Percentiles rank a stretch among this genome's conserved stretches.
Conservation (phyloP, 345 rosid species). For the Brassica nigra region DNA sequence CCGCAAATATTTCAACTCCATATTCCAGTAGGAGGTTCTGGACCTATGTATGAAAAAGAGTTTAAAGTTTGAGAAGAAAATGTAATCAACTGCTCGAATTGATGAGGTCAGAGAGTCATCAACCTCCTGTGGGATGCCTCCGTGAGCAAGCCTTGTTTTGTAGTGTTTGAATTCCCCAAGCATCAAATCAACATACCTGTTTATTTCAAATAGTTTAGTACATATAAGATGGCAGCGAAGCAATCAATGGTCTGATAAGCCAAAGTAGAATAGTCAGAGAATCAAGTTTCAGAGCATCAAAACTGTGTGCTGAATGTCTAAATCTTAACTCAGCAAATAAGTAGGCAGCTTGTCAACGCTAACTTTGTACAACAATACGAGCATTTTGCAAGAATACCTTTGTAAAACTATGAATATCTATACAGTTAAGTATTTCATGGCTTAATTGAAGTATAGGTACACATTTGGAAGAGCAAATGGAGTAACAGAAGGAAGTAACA, state of each 20-base stretch:
- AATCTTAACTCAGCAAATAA: neutral
- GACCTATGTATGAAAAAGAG: slow-evolving; percentile 45
- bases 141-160: slow-evolving; percentile 90
- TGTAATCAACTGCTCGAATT: neutral
- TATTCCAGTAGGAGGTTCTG: slow-evolving; percentile 75
- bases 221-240: neutral
- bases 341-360: neutral
- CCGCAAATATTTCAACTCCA: slow-evolving; percentile 89
- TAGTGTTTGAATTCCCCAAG: slow-evolving; percentile 96
- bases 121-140: slow-evolving; percentile 91
- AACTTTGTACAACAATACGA: slow-evolving; percentile 2
- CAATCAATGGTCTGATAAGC: slow-evolving; percentile 8
- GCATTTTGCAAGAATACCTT: neutral
- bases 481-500: slow-evolving; percentile 42
- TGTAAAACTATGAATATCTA: neutral
- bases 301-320: slow-evolving; percentile 6
- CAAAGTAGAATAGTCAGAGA: neutral
- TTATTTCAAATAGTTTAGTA: neutral
- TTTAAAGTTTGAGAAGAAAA: slow-evolving; percentile 6
- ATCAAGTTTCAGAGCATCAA: slow-evolving; percentile 6
- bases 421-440: neutral
- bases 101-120: slow-evolving; percentile 9
- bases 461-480: neutral
- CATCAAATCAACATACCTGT: slow-evolving; percentile 92
- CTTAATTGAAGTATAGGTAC: neutral